A percentile compares a stretch with the other conserved stretches of the same genome.
Evolutionary conservation across 2,329 filamentous ascomycete species (phyloP).

Genomic region (Tolypocladium paradoxum): DNA sequence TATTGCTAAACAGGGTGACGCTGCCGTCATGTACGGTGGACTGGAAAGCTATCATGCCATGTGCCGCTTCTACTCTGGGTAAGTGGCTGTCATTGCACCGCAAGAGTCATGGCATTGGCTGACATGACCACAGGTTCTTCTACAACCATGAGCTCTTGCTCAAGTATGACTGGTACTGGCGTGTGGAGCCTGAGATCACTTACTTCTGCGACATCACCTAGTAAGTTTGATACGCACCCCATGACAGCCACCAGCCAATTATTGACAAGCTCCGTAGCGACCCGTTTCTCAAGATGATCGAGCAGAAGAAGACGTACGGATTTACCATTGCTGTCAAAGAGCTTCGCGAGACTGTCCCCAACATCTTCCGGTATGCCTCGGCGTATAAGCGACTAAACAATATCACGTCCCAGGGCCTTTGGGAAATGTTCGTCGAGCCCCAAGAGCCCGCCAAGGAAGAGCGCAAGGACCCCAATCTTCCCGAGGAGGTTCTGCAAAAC

Average conservation of each 20-base stretch:
- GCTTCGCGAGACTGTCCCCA: constrained; percentile 91
- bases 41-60: constrained; percentile 99
- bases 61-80: constrained; percentile 99
- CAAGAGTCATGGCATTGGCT: constrained; percentile 5
- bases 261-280: constrained; percentile 44
- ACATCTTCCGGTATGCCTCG: constrained; percentile 97
- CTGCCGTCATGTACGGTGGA: constrained; percentile 97
- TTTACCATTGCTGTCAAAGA: constrained; percentile 99
- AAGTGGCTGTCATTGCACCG: constrained; percentile 20
- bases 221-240: constrained; percentile 32
- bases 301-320: constrained; percentile 92
- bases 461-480: constrained; percentile 55
- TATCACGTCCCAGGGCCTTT: constrained; percentile 79
- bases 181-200: constrained; percentile 96
- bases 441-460: constrained; percentile 52
- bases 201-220: constrained; percentile 99
- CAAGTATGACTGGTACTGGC: constrained; percentile 99
- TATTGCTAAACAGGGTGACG: constrained; percentile 91
- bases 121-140: constrained; percentile 55
- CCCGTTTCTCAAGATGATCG: constrained; percentile 90
- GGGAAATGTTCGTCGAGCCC: constrained; percentile 97
- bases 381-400: constrained; percentile 93
- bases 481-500: constrained; percentile 70
- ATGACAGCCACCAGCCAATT: neutral
- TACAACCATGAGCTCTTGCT: constrained; percentile 91